phyloP scores from a whole-genome alignment of 352 stramenopile genomes.

The Phytophthora citrophthora region DNA sequence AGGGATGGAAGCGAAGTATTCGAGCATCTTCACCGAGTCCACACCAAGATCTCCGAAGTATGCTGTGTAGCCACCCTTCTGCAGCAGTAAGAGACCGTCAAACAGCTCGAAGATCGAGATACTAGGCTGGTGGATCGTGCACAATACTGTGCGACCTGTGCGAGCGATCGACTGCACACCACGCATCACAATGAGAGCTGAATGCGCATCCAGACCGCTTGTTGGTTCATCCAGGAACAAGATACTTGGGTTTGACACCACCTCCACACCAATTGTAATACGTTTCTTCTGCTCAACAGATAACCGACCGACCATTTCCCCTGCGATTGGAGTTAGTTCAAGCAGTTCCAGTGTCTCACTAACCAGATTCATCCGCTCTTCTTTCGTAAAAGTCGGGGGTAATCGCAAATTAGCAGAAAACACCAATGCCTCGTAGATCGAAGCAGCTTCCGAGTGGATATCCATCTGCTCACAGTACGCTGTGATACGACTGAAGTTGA shows the following conservation, averaged over 20 bases:
- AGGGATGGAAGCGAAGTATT: constrained; percentile 87
- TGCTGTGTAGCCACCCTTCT: constrained; percentile 60
- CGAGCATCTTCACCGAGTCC: constrained; percentile 75
- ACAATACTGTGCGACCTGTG: constrained; percentile 87
- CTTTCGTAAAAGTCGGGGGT: constrained; percentile 43
- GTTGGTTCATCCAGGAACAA: constrained; percentile 96
- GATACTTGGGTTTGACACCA: constrained; percentile 93
- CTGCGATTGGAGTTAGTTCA: constrained; percentile 48
- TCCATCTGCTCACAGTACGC: constrained; percentile 89
- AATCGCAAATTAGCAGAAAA: constrained; percentile 92
- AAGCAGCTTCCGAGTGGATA: constrained; percentile 82
- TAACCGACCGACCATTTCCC: constrained; percentile 50
- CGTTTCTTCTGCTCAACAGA: constrained; percentile 94
- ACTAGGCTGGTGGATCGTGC: constrained; percentile 65
- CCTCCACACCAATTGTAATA: constrained; percentile 93
- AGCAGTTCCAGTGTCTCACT: constrained; percentile 62
- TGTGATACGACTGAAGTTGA: constrained; percentile 73
- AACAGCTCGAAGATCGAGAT: constrained; percentile 94
- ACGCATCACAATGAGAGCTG: constrained; percentile 89
- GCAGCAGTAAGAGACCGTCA: constrained; percentile 90
- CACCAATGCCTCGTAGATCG: constrained; percentile 89
- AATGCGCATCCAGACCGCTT: constrained; percentile 84
- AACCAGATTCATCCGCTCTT: constrained; percentile 59
- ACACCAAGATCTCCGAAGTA: constrained; percentile 91
- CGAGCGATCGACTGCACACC: constrained; percentile 84